These are phyloP conservation scores for Kodamaea kakaduensis DNA, from an alignment of 805 yeast species.

Conservation along the genomic window DNA sequence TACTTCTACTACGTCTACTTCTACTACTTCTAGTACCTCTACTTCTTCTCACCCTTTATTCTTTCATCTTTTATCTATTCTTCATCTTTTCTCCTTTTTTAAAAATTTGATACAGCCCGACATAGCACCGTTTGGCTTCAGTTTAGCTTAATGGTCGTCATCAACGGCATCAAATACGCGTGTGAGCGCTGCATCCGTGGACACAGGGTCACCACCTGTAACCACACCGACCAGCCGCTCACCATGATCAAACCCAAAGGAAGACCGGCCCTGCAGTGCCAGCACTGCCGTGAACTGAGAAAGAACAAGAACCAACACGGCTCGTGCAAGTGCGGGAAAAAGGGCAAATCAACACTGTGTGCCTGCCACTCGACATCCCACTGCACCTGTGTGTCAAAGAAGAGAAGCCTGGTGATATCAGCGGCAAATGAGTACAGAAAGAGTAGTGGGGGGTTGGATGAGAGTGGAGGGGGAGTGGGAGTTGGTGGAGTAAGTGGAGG, in stretches of 20 bases:
- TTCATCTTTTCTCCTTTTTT: too few species aligned
- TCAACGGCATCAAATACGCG: conserved; percentile 92
- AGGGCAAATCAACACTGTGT: conserved; percentile 40
- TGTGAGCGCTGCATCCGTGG: conserved; percentile 96
- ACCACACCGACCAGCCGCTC: conserved; percentile 85
- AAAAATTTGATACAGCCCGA: too few species aligned
- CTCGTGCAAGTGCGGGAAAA: conserved; percentile 65
- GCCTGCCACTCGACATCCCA: conserved; percentile 36
- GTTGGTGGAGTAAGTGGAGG: neutral
- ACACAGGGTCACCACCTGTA: conserved; percentile 91
- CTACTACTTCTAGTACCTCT: too few species aligned
- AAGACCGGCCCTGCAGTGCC: conserved; percentile 89
- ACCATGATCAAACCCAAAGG: conserved; percentile 96
- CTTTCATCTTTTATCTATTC: too few species aligned
- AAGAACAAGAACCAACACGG: conserved; percentile 63
- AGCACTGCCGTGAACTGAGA: conserved; percentile 76
- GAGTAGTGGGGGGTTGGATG: conserved; percentile 5
- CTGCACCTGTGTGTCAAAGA: conserved; percentile 33
- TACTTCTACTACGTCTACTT: too few species aligned
- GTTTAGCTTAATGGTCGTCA: conserved; percentile 89
- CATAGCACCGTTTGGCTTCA: too few species aligned
- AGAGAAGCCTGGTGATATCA: conserved; percentile 16
- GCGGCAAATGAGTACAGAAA: conserved; percentile 15
- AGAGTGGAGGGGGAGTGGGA: neutral
- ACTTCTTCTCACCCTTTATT: too few species aligned